These are phyloP conservation scores for Bonia amplexicaulis DNA, from an alignment of 176 grass and related monocot species.

Conservation along the genomic window DNA sequence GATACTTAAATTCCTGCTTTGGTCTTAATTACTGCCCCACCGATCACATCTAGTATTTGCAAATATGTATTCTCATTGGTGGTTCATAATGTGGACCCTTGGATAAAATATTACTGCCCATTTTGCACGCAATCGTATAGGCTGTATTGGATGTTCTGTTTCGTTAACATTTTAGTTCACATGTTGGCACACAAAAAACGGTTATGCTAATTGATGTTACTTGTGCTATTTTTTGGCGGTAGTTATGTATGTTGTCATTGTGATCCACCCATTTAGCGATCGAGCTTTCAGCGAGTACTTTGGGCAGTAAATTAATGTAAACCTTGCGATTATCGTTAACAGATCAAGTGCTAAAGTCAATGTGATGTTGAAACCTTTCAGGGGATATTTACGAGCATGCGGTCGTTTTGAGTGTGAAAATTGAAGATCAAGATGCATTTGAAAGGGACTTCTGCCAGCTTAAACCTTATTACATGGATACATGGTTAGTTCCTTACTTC, in stretches of 20 bases:
- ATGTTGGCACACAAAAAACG: neutral
- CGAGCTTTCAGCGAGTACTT: neutral
- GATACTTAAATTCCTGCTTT: neutral
- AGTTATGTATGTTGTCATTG: neutral
- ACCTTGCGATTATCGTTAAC: neutral
- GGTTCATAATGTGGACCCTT: neutral
- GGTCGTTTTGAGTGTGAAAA: slow-evolving; percentile 87
- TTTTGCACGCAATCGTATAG: neutral
- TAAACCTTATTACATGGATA: slow-evolving; percentile 91
- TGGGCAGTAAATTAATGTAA: neutral
- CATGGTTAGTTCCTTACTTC: slow-evolving; percentile 44
- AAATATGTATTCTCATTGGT: neutral
- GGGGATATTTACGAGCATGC: slow-evolving; percentile 93
- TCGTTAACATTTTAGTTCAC: neutral
- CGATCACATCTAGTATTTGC: neutral
- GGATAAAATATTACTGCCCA: neutral
- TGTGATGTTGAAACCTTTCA: slow-evolving; percentile 29
- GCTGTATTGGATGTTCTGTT: neutral
- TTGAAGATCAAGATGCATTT: slow-evolving; percentile 94
- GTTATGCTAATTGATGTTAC: neutral
- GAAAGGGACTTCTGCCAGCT: slow-evolving; percentile 96
- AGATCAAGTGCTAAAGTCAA: slow-evolving; percentile 5
- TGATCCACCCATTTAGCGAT: neutral
- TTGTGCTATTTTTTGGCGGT: neutral
- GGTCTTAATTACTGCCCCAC: neutral